Evolutionary conservation across 2,329 filamentous ascomycete species (phyloP), one percentile per base, ranked within the genome.

Genomic region (Diaporthe velutina): DNA sequence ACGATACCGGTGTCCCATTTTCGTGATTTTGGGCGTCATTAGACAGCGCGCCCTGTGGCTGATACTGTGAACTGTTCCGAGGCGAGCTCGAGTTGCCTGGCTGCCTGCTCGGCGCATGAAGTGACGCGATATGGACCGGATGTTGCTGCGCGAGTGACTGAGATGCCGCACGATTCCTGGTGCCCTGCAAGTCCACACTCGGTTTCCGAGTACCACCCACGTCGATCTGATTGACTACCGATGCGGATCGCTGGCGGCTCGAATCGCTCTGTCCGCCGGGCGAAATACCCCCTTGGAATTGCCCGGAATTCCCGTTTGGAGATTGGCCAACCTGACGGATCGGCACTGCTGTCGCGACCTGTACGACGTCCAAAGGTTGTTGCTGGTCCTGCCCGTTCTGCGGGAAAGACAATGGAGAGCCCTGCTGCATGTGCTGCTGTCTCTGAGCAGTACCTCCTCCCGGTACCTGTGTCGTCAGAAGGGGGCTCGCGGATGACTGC

Each of bases 191-290:
- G 25, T 76, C 75, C 10, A 73, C n/a, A 12, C 48, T 40, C 28
- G 70, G 73, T 52, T 74, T 64, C 9, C 75, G 71, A 52, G 60
- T 45, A 12, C 74, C 74, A 35, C 71, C 60, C 25, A 76, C 75
- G 2, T 76, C 75, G 45, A 76, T 74, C 57, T 76, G 75, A 54
- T 76, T 76, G 45, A 76, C 75, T n/a, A 74, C 75, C 25, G 75
- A 76, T 19, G 73, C 38, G 13, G 73, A 74, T 25, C 73, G 42
- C 48, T 71, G 68, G 7, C 61, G 61, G 22, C 54, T 67, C 1
- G 70, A 70, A 30, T 76, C 75, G 9, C 73, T 75, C 33, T 67
- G 60, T 28, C 48, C 70, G 25, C 70, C 57, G 2, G 75, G 75
- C n/a, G 75, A 76, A n/a, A 58, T 61, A 5, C 58, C 68, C 25